Conservation (phyloP, 495 filamentous ascomycete species). For the Articulospora tetracladia region DNA sequence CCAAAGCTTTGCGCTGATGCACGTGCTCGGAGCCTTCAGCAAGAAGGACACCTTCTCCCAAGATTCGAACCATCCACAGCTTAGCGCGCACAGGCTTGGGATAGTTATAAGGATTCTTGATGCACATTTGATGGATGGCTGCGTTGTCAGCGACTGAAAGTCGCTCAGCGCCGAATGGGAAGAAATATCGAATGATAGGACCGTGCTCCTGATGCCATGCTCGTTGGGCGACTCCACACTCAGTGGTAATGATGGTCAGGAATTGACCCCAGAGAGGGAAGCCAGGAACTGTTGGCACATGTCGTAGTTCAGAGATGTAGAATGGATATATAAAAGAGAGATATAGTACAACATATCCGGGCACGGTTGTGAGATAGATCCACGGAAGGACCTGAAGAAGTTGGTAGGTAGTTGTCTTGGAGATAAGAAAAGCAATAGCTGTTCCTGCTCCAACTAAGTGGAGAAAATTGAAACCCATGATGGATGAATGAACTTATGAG, state of each 20-base stretch:
- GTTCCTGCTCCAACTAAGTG: conserved; percentile 3
- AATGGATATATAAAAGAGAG: conserved; percentile 38
- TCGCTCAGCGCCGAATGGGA: conserved; percentile 40
- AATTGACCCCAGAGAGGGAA: conserved; percentile 41
- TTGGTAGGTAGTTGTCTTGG: conserved; percentile 6
- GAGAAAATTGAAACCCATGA: conserved; percentile 1
- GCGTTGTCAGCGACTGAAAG: conserved; percentile 40
- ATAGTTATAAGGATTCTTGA: conserved; percentile 51
- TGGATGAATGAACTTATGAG: background rate
- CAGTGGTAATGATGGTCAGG: conserved; percentile 34
- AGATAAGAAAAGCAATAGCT: conserved; percentile 4
- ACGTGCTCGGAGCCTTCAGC: conserved; percentile 84
- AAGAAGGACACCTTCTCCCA: conserved; percentile 73
- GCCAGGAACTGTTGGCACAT: conserved; percentile 39
- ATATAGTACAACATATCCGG: conserved; percentile 26
- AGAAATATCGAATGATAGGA: conserved; percentile 41
- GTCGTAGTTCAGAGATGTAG: conserved; percentile 38
- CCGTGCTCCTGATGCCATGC: conserved; percentile 39
- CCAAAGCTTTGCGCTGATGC: conserved; percentile 70
- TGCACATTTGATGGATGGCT: conserved; percentile 43
- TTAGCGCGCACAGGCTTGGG: conserved; percentile 45
- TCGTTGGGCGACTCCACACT: conserved; percentile 37
- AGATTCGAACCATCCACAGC: conserved; percentile 54
- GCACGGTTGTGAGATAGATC: conserved; percentile 14
- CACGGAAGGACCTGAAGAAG: conserved; percentile 6